Evolutionary conservation across 2,329 filamentous ascomycete species (phyloP), one percentile per base, ranked within the genome.

Genomic region (Fonsecaea pedrosoi): DNA sequence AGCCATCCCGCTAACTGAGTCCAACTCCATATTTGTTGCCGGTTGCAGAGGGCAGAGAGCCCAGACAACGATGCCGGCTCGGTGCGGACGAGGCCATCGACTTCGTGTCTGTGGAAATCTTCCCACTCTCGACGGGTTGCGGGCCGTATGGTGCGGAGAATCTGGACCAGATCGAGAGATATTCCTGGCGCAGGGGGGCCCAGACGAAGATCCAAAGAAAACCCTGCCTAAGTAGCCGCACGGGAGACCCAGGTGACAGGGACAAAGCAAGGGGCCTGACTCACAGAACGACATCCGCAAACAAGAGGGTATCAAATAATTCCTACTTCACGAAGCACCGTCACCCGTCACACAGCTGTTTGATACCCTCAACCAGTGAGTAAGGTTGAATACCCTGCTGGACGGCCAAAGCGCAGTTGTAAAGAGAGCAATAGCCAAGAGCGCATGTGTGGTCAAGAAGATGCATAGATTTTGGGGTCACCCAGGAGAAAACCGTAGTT

Each of bases 121-220:
- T 18, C 25, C 4, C 30, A 30, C 15, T 30, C 57, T 10, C 18
- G 57, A 3, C 25, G 40, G 40, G 35, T n/a, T 50, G n/a, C 40
- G 57, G n/a, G 42, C 30, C 3, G 40, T 60, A 18, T 50, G 40
- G 40, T 60, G 40, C n/a, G 56, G 56, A 5, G 56, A 59, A 12
- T 34, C 9, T 32, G 10, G 56, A 6, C 10, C 42, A 10, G 25
- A 5, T 10, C 13, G 1, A 34, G 32, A 30, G 13, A 15, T 37
- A 7, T 10, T 7, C 9, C 13, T 34, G 34, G 2, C 6, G 15
- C 2, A 10, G 25, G n/a, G n/a, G n/a, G n/a, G n/a, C n/a, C n/a
- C 7, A 21, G 18, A 25, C 18, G 25, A 50, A 21, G 12, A 25
- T 50, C 10, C 10, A 21, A 50, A 21, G 7, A 30, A 18, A 50